These are phyloP conservation scores for Pythium coloratum DNA, from an alignment of 352 stramenopile species.

Conservation along the genomic window DNA sequence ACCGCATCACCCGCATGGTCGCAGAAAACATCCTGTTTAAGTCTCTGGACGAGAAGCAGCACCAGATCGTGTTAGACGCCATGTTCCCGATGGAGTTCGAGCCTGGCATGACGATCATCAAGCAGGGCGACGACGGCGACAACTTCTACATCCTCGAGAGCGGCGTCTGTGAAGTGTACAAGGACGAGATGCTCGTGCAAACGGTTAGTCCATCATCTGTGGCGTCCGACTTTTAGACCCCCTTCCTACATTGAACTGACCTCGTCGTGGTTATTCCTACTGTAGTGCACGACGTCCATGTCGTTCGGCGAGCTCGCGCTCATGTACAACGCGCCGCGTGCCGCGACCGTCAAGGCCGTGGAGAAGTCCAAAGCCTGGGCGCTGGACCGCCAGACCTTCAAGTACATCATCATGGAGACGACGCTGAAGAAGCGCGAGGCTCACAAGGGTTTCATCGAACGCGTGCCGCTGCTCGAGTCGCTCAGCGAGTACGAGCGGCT, in stretches of 20 bases:
- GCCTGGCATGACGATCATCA: slow-evolving; percentile 80
- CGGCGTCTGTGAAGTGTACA: slow-evolving; percentile 90
- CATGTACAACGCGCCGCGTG: slow-evolving; percentile 96
- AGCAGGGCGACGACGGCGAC: slow-evolving; percentile 90
- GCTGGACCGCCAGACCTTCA: slow-evolving; percentile 88
- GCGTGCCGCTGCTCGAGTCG: slow-evolving; percentile 89
- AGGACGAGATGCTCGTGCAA: slow-evolving; percentile 85
- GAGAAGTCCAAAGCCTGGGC: slow-evolving; percentile 92
- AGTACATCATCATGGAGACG: slow-evolving; percentile 92
- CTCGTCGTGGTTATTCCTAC: slow-evolving; percentile 6
- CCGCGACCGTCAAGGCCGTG: slow-evolving; percentile 93
- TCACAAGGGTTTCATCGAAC: slow-evolving; percentile 88
- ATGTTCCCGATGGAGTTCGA: slow-evolving; percentile 88
- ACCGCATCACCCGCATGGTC: slow-evolving; percentile 80
- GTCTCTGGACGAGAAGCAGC: slow-evolving; percentile 86
- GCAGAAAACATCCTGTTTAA: slow-evolving; percentile 91
- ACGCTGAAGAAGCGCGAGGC: slow-evolving; percentile 88
- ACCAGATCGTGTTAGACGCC: slow-evolving; percentile 82
- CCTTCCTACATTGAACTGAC: not conserved
- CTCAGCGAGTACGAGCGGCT: slow-evolving; percentile 90
- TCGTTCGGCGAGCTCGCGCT: slow-evolving; percentile 97
- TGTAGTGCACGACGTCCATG: slow-evolving; percentile 78
- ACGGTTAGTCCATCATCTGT: slow-evolving; percentile 39
- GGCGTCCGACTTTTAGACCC: slow-evolving; percentile 8
- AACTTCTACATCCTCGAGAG: slow-evolving; percentile 96